Evolutionary conservation across 31 red algal species (phyloP), one percentile per base, ranked within the genome.

Genomic region (Porphyra umbilicalis): DNA sequence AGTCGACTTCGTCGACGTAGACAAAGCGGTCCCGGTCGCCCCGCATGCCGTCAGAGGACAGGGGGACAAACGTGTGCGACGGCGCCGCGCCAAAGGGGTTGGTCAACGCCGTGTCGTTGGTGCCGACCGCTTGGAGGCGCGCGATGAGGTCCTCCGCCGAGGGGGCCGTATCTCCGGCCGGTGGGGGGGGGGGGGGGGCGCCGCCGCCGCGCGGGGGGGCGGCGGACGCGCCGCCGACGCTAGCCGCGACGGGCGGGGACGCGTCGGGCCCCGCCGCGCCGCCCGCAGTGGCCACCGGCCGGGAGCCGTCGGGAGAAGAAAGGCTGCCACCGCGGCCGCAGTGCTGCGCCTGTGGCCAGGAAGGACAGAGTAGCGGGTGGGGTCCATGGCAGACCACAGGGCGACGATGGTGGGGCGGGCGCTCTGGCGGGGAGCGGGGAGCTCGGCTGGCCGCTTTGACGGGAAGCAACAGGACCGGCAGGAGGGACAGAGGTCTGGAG

Each of bases 1-100:
- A 95, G 75, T 95, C 93, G 13, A 77, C 38, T 44, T 95, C 93
- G 67, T 95, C 93, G 2, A 95, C 93, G 44, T 95, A 95, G 13
- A 95, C 93, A 82, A 86, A 95, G 20, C 93, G 81, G 39, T 95
- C 93, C 4, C 82, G 88, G 37, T 78, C 77, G 36, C 57, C 89
- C 4, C 57, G 57, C 10, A 86, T 15, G 25, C 88, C 93, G 44
- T 91, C 85, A 25, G 83, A 88, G 33, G 76, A 80, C 76, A 91
- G 82, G 33, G 34, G 42, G 15, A 95, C 84, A 13, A 91, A 84
- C 77, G 84, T 77, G 68, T 88, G 84, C n/a, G 93, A 95, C 76
- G 84, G 80, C 36, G 83, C 89, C 32, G 78, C 35, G 7, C 92
- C 92, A 14, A 42, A 76, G 2, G 87, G 83, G 82, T 94, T 94